Base-by-base conservation (phyloP, 164 flowering plant species). In the Piper betle region DNA sequence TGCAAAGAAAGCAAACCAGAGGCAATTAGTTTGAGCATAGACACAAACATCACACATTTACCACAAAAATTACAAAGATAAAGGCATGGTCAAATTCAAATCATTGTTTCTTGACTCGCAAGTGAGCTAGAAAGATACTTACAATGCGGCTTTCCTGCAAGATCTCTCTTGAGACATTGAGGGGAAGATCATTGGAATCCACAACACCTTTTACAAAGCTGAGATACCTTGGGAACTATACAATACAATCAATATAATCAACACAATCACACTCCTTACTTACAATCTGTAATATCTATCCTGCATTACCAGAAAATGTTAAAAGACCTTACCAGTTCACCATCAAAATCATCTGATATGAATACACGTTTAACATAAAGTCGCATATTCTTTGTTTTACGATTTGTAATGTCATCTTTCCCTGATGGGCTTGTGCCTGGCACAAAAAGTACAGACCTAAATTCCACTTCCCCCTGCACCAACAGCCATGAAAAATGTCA, bases 161-260 rank as follows among this genome's bases (percentile, higher is more conserved):
- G 67, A 93, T 93, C 71, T 93, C 99, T 64, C 99, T 89, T 17
- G 99, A 90, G 25, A 93, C 99, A 75, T 93, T 93, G 64, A 93
- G 88, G 13, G 99, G 99, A 73, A 93, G 93, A 67, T 93, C 97
- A 71, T 82, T 81, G 16, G 99, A 93, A 67, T 88, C 99, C 46
- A 90, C 99, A 71, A 93, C 95, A 77, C 99, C 99, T 77, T 85
- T 93, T 52, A 93, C 81, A 52, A 93, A 93, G 81, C 97, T 93
- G 57, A 93, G 69, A 72, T 90, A 93, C 59, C 88, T 83, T 20
- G 99, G 99, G 71, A 93, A 90, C 99, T 93, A 58, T 53, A 48
- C 56, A 59, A 55, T 40, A 48, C 69, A 54, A 40, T 15, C 58
- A 12, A 55, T 6, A 1, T 15, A 46, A 10, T 12, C 50, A 10